A percentile compares a stretch with the other conserved stretches of the same genome.
Evolutionary conservation across 805 yeast species (phyloP).

Genomic region (Candida nanaspora): DNA sequence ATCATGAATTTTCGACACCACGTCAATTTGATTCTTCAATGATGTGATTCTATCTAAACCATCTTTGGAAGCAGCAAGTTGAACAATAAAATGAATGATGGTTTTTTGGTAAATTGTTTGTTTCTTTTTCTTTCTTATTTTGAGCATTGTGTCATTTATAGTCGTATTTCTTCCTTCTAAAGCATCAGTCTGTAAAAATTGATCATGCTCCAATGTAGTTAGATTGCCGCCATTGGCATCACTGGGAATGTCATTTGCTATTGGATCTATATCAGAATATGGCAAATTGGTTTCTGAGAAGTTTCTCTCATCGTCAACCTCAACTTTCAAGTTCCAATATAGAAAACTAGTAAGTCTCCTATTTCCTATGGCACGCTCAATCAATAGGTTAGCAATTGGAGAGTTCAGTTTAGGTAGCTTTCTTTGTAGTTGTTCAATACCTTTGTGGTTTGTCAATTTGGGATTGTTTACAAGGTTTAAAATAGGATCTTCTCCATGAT

Average conservation of each 20-base stretch:
- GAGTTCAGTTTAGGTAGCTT: constrained; percentile 30
- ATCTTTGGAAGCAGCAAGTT: constrained; percentile 15
- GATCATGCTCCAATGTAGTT: background rate
- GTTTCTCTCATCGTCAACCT: constrained; percentile 54
- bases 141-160: background rate
- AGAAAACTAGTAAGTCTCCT: constrained; percentile 70
- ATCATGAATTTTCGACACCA: constrained; percentile 58
- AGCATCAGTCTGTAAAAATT: constrained; percentile 9
- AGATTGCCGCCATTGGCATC: background rate
- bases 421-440: constrained; percentile 6
- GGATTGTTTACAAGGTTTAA: constrained; percentile 18
- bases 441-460: constrained; percentile 9
- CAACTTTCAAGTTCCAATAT: constrained; percentile 90
- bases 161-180: constrained; percentile 1
- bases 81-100: constrained; percentile 21
- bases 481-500: constrained; percentile 18
- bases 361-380: constrained; percentile 61
- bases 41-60: constrained; percentile 23
- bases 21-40: constrained; percentile 48
- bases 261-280: background rate
- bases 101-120: constrained; percentile 18
- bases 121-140: constrained; percentile 2
- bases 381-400: constrained; percentile 68
- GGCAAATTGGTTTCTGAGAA: background rate
- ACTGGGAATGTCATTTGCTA: background rate